phyloP scores from a whole-genome alignment of 495 filamentous ascomycete species.

The Oleoguttula mirabilis region DNA sequence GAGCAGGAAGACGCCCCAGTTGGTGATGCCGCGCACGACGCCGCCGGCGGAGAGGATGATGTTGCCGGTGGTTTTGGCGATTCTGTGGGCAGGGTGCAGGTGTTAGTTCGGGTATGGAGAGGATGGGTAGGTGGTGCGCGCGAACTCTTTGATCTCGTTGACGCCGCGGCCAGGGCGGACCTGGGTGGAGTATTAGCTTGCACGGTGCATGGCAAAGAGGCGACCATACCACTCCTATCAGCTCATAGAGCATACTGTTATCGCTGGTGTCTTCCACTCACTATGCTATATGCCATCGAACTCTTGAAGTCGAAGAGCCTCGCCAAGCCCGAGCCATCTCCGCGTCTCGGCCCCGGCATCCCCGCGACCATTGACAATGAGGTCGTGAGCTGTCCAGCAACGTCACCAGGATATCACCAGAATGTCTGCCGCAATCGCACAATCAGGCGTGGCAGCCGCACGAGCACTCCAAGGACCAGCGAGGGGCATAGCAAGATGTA shows the following conservation, averaged over 20 bases:
- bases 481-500: constrained; percentile 12
- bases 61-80: constrained; percentile 74
- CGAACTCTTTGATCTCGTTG: constrained; percentile 87
- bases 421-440: constrained; percentile 11
- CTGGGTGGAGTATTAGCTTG: too few species aligned
- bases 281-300: too few species aligned
- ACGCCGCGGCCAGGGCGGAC: constrained; percentile 72
- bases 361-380: too few species aligned
- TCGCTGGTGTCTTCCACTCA: neutral
- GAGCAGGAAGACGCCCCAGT: constrained; percentile 86
- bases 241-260: constrained; percentile 80
- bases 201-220: too few species aligned
- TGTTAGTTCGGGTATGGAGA: constrained; percentile 2
- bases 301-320: too few species aligned
- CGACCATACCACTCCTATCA: constrained; percentile 81
- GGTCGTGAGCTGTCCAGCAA: too few species aligned
- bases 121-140: too few species aligned
- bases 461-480: constrained; percentile 4
- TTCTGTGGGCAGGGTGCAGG: constrained; percentile 38
- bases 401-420: too few species aligned
- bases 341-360: too few species aligned
- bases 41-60: constrained; percentile 74
- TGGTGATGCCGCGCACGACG: constrained; percentile 80
- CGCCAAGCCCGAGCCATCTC: too few species aligned
- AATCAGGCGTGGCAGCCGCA: constrained; percentile 1